phyloP scores from a whole-genome alignment of 2,329 filamentous ascomycete genomes.

The Aspergillus sp. region DNA sequence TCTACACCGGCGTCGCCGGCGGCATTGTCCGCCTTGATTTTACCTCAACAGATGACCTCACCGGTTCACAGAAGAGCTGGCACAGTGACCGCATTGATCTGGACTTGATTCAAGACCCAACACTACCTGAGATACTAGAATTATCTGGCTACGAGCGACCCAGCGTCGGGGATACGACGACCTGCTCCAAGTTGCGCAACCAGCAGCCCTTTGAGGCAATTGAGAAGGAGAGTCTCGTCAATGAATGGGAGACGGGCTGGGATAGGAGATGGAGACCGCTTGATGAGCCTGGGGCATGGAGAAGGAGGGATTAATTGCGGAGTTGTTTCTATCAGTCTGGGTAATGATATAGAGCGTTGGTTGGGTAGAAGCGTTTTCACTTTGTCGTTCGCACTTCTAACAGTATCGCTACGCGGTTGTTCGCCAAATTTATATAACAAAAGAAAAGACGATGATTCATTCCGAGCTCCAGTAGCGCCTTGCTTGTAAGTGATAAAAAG shows the following conservation, averaged over 20 bases:
- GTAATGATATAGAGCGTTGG: not conserved
- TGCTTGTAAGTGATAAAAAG: constrained; percentile 29
- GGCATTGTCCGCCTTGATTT: constrained; percentile 50
- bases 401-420: not conserved
- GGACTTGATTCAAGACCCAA: constrained; percentile 24
- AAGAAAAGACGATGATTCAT: constrained; percentile 17
- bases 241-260: constrained; percentile 38
- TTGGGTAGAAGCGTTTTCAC: not conserved
- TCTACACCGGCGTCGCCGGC: constrained; percentile 51
- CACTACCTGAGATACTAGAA: constrained; percentile 31
- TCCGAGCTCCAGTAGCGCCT: constrained; percentile 36
- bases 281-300: constrained; percentile 36
- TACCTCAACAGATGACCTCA: constrained; percentile 48
- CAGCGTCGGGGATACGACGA: constrained; percentile 35
- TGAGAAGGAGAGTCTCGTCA: constrained; percentile 22
- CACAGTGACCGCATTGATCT: constrained; percentile 38
- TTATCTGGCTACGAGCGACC: constrained; percentile 52
- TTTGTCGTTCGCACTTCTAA: too few species aligned
- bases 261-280: constrained; percentile 44
- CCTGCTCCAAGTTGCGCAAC: constrained; percentile 39
- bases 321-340: not conserved
- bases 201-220: constrained; percentile 38
- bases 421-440: not conserved
- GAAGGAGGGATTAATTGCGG: constrained; percentile 23
- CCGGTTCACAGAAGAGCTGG: constrained; percentile 36